Evolutionary conservation across 345 rosid species (phyloP).

Genomic region (Cardiospermum halicacabum): DNA sequence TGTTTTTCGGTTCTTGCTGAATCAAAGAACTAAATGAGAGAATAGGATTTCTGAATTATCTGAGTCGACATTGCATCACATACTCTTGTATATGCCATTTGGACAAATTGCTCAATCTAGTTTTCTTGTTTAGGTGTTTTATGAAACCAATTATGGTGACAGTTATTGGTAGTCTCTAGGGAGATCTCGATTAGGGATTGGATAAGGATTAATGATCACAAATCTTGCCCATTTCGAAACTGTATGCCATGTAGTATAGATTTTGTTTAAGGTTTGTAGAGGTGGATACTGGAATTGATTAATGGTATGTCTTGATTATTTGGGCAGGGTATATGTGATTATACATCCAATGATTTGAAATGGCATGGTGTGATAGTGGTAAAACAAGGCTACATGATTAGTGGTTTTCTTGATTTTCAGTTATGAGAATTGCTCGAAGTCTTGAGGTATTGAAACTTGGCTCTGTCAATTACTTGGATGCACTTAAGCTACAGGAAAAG

Average conservation of each 20-base stretch:
- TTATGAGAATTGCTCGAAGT: slow-evolving; percentile 51
- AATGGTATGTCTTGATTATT: neutral
- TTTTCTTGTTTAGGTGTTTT: too few relatives aligned
- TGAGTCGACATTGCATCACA: too few relatives aligned
- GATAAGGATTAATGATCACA: neutral
- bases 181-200: neutral
- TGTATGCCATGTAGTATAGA: neutral
- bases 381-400: neutral
- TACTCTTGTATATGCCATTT: too few relatives aligned
- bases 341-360: neutral
- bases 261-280: neutral
- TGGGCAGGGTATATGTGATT: slow-evolving; percentile 12
- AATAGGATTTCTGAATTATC: too few relatives aligned
- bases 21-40: too few relatives aligned
- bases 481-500: slow-evolving; percentile 79
- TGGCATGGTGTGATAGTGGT: neutral
- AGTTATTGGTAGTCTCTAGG: too few relatives aligned
- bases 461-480: slow-evolving; percentile 59
- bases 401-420: slow-evolving; percentile 19
- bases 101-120: too few relatives aligned
- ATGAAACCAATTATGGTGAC: too few relatives aligned
- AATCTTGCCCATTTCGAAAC: too few relatives aligned
- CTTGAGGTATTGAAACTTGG: slow-evolving; percentile 80
- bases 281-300: neutral
- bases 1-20: too few relatives aligned